A percentile compares a stretch with the other conserved stretches of the same genome.
These are phyloP conservation scores for Zygotorulaspora sp. DNA, from an alignment of 805 yeast species.

Conservation along the genomic window DNA sequence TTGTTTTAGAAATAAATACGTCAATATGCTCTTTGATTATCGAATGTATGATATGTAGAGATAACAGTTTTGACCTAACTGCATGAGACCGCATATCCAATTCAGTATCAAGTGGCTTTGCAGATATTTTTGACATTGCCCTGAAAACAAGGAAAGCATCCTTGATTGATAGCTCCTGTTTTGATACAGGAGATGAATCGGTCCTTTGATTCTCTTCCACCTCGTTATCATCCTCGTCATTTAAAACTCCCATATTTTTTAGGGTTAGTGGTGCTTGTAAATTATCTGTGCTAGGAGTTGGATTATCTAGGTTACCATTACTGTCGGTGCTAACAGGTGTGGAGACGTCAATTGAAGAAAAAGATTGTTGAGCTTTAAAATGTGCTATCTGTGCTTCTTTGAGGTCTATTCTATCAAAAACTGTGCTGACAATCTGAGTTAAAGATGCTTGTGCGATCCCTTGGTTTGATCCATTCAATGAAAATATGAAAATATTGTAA, in stretches of 20 bases:
- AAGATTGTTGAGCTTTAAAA: constrained; percentile 25
- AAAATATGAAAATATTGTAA: constrained; percentile 84
- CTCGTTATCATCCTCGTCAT: constrained; percentile 52
- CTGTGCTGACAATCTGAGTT: constrained; percentile 81
- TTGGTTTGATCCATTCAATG: constrained; percentile 78
- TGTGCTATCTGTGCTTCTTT: constrained; percentile 21
- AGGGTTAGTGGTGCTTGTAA: constrained; percentile 47
- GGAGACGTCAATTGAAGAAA: constrained; percentile 15
- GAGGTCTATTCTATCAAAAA: constrained; percentile 61
- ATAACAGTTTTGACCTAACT: constrained; percentile 83
- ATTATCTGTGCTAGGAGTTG: constrained; percentile 28
- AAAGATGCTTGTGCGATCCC: constrained; percentile 93
- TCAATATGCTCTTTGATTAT: constrained; percentile 81
- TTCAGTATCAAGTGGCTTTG: constrained; percentile 73
- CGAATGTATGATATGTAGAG: constrained; percentile 82
- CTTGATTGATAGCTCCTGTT: constrained; percentile 65
- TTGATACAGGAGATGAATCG: constrained; percentile 23
- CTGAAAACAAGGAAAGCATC: constrained; percentile 92
- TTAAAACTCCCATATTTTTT: constrained; percentile 53
- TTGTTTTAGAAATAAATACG: constrained; percentile 60
- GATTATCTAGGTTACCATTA: constrained; percentile 14
- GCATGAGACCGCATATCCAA: constrained; percentile 87
- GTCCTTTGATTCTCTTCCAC: constrained; percentile 39
- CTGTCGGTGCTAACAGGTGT: not conserved
- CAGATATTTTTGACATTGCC: constrained; percentile 90